Base-by-base conservation (phyloP, 495 filamentous ascomycete species). In the Lasiosphaeria miniovina region DNA sequence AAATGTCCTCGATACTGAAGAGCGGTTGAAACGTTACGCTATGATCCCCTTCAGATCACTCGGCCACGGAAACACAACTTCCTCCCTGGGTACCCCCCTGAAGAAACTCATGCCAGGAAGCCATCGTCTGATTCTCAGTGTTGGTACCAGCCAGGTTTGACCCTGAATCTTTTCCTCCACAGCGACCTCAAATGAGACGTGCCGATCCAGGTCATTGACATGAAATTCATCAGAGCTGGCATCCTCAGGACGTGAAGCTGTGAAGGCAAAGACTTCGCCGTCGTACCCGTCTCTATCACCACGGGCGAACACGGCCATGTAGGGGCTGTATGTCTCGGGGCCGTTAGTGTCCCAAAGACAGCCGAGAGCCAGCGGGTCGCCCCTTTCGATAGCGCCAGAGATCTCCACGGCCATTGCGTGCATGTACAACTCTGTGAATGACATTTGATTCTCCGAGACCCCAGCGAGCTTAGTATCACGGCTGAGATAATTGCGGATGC, bases 51-150 rank as follows among this genome's bases (percentile, higher is more conserved):
- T 71, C 14, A 11, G 35, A 41, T 54, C 52, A 31, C 36, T 36
- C 36, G 40, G 40, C 53, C 53, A 55, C 40, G 53, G 36, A 34
- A 55, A 55, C 9, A 55, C 10, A 24, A 55, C 53, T 33, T 55
- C 11, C 35, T 11, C 38, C 53, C 53, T 55, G 17, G 15, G 15
- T 4, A 33, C 36, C 15, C 40, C 9, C 24, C 17, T 45, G 17
- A 55, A 55, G 35, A 55, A 55, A 41, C 53, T 48, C 53, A 46
- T 15, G 9, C 53, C 53, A 38, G 38, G 53, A 55, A 55, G 53
- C 53, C 53, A 55, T 6, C 53, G 53, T 34, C 38, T 55, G 10
- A 55, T 55, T 33, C 38, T 40, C 4, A 55, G 10, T 45, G 35
- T 32, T 7, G 53, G 53, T 45, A 55, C 40, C 36, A 33, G 53